Base-by-base conservation (phyloP, 225 moss, liverwort and hornwort genomes). In the Physcomitrellopsis africana region DNA sequence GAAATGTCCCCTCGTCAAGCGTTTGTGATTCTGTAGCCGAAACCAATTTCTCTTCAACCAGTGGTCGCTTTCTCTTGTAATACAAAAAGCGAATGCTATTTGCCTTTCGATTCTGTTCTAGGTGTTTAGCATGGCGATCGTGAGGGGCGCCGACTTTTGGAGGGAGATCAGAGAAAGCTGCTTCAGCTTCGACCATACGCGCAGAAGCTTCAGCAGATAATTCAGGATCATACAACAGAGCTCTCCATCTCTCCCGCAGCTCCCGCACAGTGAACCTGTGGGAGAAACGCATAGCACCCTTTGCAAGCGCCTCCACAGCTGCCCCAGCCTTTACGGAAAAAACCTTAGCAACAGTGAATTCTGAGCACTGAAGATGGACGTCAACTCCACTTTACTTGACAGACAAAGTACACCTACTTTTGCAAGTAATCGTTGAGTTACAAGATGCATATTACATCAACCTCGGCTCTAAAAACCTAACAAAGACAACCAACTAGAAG, bases 221-320 rank as follows among this genome's bases (percentile, higher is more conserved):
- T 70, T 93, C 92, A 48, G 94, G 94, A 77, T 97, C 93, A 63
- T 90, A 99, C 9, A 99, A 86, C 71, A 99, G 76, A 74, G 97
- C 97, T 56, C 97, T 92, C 97, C 97, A 99, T 74, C 97, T 87
- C 84, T 95, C 97, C 70, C 93, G 91, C 72, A 99, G 83, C 80
- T 99, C 97, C 71, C 87, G 89, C 55, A 93, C 87, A 1, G 88
- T 87, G 62, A 92, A 99, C n/a, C 90, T 91, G 45, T 87, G 89
- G 43, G 97, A 94, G 74, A 97, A 97, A 51, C 91, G 92, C 89
- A 97, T 89, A 45, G 97, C 97, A 70, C 97, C 97, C 82, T 90
- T 94, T 3, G 92, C 97, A 74, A 97, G 89, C 54, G 97, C 97
- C 80, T 94, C 97, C 80, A 97, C 94, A 60, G 97, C 94, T 67